Conservation (phyloP, 2,329 filamentous ascomycete species). For the Purpureocillium takamizusanense region DNA sequence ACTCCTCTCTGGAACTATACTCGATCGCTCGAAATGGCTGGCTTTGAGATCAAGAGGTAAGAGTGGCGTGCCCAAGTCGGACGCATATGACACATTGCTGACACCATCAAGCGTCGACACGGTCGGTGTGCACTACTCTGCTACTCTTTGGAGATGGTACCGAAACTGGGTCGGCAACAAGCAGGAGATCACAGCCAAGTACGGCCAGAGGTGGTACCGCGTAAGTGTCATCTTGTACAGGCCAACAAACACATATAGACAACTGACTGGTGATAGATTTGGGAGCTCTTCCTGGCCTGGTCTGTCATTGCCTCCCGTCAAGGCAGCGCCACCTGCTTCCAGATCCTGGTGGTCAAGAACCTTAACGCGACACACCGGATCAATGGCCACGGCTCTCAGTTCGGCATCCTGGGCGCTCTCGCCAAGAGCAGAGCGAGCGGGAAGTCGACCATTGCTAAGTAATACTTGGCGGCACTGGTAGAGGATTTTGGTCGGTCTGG, state of each 20-base stretch:
- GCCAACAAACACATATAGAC: not conserved
- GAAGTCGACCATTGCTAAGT: constrained; percentile 11
- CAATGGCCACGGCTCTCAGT: constrained; percentile 63
- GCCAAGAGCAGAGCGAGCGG: constrained; percentile 19
- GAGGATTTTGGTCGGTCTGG: no score
- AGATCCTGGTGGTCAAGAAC: constrained; percentile 83
- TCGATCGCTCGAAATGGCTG: constrained; percentile 61
- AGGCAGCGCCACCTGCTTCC: constrained; percentile 76
- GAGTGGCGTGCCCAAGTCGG: not conserved
- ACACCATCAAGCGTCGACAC: constrained; percentile 56
- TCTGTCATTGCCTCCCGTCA: constrained; percentile 79
- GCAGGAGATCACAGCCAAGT: constrained; percentile 85
- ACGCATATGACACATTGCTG: no score
- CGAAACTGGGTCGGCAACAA: constrained; percentile 91
- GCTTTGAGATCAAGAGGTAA: constrained; percentile 61
- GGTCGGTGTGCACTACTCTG: constrained; percentile 87
- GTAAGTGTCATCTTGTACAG: constrained; percentile 37
- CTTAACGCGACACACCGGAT: constrained; percentile 78
- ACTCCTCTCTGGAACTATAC: constrained; percentile 81
- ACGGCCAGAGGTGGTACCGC: constrained; percentile 85
- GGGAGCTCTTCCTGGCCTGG: constrained; percentile 85
- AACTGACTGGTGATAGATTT: constrained; percentile 51
- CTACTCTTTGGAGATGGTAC: constrained; percentile 94
- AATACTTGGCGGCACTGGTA: no score
- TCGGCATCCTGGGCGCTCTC: constrained; percentile 55